Conservation (phyloP, 2,329 filamentous ascomycete species). For the Sporothrix dimorphospora region DNA sequence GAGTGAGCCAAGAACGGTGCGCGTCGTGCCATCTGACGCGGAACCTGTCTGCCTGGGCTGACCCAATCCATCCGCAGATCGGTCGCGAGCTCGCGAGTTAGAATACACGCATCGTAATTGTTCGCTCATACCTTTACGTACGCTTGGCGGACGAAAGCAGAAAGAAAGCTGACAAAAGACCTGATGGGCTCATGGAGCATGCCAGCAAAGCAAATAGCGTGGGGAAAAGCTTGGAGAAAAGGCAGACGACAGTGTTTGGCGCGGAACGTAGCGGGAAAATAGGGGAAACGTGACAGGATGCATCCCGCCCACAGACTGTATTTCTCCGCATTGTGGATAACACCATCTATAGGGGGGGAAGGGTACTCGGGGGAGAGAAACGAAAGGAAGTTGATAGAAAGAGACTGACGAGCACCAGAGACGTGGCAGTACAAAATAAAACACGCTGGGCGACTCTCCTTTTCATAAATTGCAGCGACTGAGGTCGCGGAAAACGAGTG, state of each 20-base stretch:
- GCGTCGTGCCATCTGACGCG: not conserved
- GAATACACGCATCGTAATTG: not conserved
- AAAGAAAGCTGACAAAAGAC: not conserved
- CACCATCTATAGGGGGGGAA: not conserved
- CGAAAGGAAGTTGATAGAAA: not conserved
- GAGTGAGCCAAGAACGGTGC: not conserved
- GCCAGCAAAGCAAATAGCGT: not conserved
- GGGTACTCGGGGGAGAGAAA: too few relatives aligned
- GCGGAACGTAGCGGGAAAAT: not conserved
- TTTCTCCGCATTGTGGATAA: not conserved
- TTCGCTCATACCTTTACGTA: slow-evolving; percentile 4
- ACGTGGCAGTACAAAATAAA: not conserved
- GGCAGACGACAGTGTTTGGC: not conserved
- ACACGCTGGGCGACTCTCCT: too few relatives aligned
- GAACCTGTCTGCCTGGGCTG: not conserved
- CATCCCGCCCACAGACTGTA: not conserved
- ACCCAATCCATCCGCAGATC: not conserved
- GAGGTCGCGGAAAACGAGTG: not conserved
- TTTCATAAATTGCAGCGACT: too few relatives aligned
- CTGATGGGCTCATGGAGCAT: not conserved
- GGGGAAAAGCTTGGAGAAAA: not conserved
- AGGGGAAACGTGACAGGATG: slow-evolving; percentile 1
- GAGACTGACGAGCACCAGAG: not conserved
- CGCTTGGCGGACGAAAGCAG: not conserved
- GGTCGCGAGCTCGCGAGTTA: not conserved